Percentiles rank a stretch among this genome's conserved stretches.
These are phyloP conservation scores for Lomentospora prolificans DNA, from an alignment of 2,329 filamentous ascomycete species.

Conservation along the genomic window DNA sequence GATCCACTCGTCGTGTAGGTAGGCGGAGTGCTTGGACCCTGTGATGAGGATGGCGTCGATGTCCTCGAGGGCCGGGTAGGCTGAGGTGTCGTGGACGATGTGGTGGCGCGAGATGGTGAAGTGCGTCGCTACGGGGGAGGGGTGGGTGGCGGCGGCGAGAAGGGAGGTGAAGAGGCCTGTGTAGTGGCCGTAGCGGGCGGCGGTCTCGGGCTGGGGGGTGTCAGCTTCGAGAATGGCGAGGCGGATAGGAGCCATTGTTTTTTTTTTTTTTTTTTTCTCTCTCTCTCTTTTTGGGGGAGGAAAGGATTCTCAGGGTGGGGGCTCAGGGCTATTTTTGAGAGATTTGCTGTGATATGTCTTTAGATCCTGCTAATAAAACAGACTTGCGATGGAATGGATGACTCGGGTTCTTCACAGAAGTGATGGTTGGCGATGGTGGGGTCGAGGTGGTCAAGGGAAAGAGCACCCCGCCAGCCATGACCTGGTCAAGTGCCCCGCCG, in stretches of 20 bases:
- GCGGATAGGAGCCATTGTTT: constrained; percentile 44
- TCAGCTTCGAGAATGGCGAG: constrained; percentile 88
- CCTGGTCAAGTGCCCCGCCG: no score
- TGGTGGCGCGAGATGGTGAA: constrained; percentile 59
- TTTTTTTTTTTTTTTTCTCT: no score
- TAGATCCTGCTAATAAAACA: no score
- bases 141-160: constrained; percentile 40
- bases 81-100: constrained; percentile 52
- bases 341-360: no score
- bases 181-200: constrained; percentile 61
- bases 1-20: constrained; percentile 69
- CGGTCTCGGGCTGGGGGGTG: constrained; percentile 56
- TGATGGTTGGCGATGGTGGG: no score
- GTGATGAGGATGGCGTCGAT: constrained; percentile 79
- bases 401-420: no score
- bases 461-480: no score
- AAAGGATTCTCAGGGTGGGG: no score
- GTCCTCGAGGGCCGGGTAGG: constrained; percentile 63
- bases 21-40: constrained; percentile 65
- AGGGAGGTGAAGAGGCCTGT: constrained; percentile 58
- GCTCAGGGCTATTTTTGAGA: no score
- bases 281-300: no score
- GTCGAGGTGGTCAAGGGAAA: no score
- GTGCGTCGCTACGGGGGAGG: constrained; percentile 29
- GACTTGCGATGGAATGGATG: no score